phyloP scores from a whole-genome alignment of 352 stramenopile species.

The Halophytophthora batemanensis region DNA sequence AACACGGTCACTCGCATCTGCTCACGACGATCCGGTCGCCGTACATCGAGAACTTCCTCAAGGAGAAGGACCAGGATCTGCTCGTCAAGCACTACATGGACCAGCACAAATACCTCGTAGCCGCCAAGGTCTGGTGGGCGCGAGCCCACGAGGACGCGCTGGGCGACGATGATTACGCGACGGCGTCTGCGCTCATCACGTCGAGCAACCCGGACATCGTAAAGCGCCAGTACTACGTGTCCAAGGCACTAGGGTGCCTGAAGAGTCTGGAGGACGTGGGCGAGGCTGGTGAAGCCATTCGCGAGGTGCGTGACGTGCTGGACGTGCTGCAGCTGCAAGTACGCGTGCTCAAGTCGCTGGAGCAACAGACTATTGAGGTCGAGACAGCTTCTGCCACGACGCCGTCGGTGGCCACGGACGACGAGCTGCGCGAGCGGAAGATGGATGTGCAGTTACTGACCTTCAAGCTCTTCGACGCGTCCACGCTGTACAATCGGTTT shows the following conservation, averaged over 20 bases:
- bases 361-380: conserved; percentile 64
- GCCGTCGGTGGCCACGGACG: conserved; percentile 29
- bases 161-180: conserved; percentile 39
- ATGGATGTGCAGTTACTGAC: conserved; percentile 66
- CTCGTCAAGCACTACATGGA: conserved; percentile 87
- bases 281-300: conserved; percentile 64
- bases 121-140: conserved; percentile 81
- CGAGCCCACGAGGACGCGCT: conserved; percentile 61
- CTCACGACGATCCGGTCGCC: conserved; percentile 64
- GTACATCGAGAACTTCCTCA: conserved; percentile 83
- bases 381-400: conserved; percentile 35
- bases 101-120: conserved; percentile 80
- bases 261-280: conserved; percentile 77
- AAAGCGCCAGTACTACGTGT: conserved; percentile 84
- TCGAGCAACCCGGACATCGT: conserved; percentile 67
- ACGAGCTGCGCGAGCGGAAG: conserved; percentile 48
- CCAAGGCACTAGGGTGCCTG: conserved; percentile 68
- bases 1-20: conserved; percentile 55
- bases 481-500: conserved; percentile 85
- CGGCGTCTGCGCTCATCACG: conserved; percentile 27
- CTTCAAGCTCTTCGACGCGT: conserved; percentile 77
- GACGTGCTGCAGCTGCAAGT: conserved; percentile 82
- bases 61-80: conserved; percentile 81
- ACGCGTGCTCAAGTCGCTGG: conserved; percentile 74
- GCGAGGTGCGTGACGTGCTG: conserved; percentile 77